phyloP scores from a whole-genome alignment of 2,329 filamentous ascomycete species.

The Colletotrichum musae region DNA sequence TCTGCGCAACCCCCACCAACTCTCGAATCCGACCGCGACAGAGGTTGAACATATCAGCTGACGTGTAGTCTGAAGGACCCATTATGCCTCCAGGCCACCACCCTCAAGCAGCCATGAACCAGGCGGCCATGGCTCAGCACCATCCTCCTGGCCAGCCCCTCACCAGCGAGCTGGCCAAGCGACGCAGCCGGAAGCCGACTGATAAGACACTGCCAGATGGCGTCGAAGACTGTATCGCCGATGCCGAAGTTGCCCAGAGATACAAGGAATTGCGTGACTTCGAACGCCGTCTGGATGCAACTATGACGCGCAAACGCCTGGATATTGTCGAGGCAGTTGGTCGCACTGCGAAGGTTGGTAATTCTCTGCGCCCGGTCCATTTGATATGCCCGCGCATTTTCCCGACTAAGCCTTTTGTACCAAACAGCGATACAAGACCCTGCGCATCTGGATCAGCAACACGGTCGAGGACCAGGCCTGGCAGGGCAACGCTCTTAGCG shows the following conservation, averaged over 20 bases:
- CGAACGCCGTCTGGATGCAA: slow-evolving; percentile 90
- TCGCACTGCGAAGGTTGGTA: slow-evolving; percentile 76
- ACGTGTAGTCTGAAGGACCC: slow-evolving; percentile 56
- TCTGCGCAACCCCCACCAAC: background rate
- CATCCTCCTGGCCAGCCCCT: slow-evolving; percentile 63
- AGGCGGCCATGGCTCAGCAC: slow-evolving; percentile 66
- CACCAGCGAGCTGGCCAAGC: slow-evolving; percentile 69
- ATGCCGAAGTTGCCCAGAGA: slow-evolving; percentile 77
- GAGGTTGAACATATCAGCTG: slow-evolving; percentile 4
- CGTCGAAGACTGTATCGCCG: slow-evolving; percentile 85
- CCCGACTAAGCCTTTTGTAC: slow-evolving; percentile 15
- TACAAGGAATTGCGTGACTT: slow-evolving; percentile 89
- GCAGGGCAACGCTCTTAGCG: slow-evolving; percentile 80
- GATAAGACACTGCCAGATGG: slow-evolving; percentile 96
- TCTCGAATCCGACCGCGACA: background rate
- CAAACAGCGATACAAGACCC: slow-evolving; percentile 79
- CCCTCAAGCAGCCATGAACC: slow-evolving; percentile 65
- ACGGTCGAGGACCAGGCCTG: slow-evolving; percentile 95
- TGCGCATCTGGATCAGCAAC: slow-evolving; percentile 96
- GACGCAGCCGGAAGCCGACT: slow-evolving; percentile 89
- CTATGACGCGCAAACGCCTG: slow-evolving; percentile 93
- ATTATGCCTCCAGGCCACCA: slow-evolving; percentile 71
- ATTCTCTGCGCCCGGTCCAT: slow-evolving; percentile 12
- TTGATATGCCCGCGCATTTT: background rate
- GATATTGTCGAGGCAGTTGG: slow-evolving; percentile 89